phyloP scores from a whole-genome alignment of 2,329 filamentous ascomycete genomes.

The Talaromyces funiculosus region DNA sequence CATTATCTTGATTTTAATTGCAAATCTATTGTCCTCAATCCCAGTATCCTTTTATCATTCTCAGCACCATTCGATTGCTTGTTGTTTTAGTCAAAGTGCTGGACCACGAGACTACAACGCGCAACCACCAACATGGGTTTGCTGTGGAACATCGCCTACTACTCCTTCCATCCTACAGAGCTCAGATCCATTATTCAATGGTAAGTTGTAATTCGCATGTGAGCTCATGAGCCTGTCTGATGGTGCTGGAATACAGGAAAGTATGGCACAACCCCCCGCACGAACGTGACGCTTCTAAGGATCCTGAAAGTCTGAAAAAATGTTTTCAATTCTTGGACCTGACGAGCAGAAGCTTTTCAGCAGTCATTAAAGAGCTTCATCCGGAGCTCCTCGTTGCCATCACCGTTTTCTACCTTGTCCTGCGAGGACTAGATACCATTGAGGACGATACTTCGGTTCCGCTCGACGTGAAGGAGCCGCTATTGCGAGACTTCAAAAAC shows the following conservation, averaged over 20 bases:
- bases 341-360: slow-evolving; percentile 88
- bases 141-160: slow-evolving; percentile 58
- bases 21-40: neutral
- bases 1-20: neutral
- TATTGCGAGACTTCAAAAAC: slow-evolving; percentile 76
- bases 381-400: slow-evolving; percentile 88
- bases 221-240: neutral
- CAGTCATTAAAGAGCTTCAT: slow-evolving; percentile 93
- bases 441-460: slow-evolving; percentile 97
- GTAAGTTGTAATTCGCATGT: slow-evolving; percentile 45
- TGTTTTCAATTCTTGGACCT: slow-evolving; percentile 82
- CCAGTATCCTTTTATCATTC: too few relatives aligned
- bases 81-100: neutral
- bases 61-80: neutral
- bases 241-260: slow-evolving; percentile 58
- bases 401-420: slow-evolving; percentile 83
- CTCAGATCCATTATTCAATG: slow-evolving; percentile 83
- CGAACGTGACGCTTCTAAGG: slow-evolving; percentile 68
- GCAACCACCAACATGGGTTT: slow-evolving; percentile 32
- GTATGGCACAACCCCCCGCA: slow-evolving; percentile 95
- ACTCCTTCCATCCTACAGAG: slow-evolving; percentile 67
- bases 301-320: slow-evolving; percentile 65
- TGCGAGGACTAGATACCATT: slow-evolving; percentile 93
- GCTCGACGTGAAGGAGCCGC: slow-evolving; percentile 72
- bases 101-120: slow-evolving; percentile 4